Base-by-base conservation (phyloP, 2,329 filamentous ascomycete genomes). In the Tympanopsis confertula region DNA sequence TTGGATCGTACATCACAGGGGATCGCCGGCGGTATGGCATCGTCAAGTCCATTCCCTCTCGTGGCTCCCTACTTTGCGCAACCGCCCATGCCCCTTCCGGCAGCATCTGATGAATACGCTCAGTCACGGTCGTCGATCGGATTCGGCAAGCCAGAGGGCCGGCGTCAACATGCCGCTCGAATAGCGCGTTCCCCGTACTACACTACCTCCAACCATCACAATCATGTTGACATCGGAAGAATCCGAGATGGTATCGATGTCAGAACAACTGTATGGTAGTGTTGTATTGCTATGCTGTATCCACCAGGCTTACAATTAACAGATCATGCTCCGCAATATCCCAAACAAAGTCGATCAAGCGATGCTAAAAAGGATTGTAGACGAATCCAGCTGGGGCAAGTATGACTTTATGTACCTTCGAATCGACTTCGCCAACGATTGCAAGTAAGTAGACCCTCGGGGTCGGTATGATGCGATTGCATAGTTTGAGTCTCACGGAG, bases 381-480 rank as follows among this genome's bases (percentile, higher is more conserved):
- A 95, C 50, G 69, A 81, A 44, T 82, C 78, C 13, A 86, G 79
- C 55, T 76, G 71, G 59, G 87, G 86, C 20, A 80, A 82, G 44
- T 96, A 93, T 55, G 88, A 96, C 53, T 96, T 96, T 57, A 78
- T 94, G 68, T 98, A 98, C 55, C 63, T 96, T 38, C 80, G 91
- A 28, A 95, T 96, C 49, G 84, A 88, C 54, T 88, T 88, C 48
- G 77, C 76, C 38, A 86, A 86, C 49, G 78, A 86, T 44, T 86
- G 82, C 78, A 88, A 87, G 80, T 85, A 59, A 61, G 80, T 68
- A 22, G 32, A 36, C 10, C 15, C 15, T 3, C 22, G 15, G 5
- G 14, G 12, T 32, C 17, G 13, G 32, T 15, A 10, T n/a, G 10
- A 28, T 28, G n/a, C 10, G 24, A 28, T n/a, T 28, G n/a, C 10